Evolutionary conservation across 2,329 filamentous ascomycete species (phyloP), one percentile per base, ranked within the genome.

Genomic region (Waltergamsia citrina): DNA sequence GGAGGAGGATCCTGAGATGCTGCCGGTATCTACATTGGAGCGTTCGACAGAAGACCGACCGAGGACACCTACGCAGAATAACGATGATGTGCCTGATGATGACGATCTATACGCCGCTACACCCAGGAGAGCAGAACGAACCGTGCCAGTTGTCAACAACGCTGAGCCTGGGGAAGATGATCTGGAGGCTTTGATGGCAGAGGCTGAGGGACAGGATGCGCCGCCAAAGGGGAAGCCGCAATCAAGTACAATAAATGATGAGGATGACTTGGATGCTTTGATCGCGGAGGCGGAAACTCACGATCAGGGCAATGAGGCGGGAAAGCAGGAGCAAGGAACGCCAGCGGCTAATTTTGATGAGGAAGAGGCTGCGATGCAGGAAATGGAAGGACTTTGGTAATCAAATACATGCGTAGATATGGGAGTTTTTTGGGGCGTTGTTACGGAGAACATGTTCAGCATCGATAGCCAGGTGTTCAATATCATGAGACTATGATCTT

Each of bases 351-450:
- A 62, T 17, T 77, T 72, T 50, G 70, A 65, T 2, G 77, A 78
- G 35, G 78, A 81, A 11, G 74, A 81, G 54, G 79, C 76, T 39
- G 78, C 71, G 1, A 78, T 86, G 74, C 74, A 69, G 24, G 74
- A 74, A 41, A 72, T 76, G 68, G 69, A 71, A 26, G 70, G 63
- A 0, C 41, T 72, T 17, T 74, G 67, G 67, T 71, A 32, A 26
- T 29, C 8, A 12, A 17, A 10, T 5, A 5, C 11, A 9, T 12
- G 15, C 6, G 24, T n/a, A n/a, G n/a, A n/a, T n/a, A n/a, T n/a
- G n/a, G n/a, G n/a, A n/a, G n/a, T n/a, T n/a, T n/a, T n/a, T n/a
- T n/a, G n/a, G n/a, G n/a, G n/a, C 29, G 28, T 16, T 18, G 28
- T 30, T 30, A 12, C 28, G 28, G 17, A 22, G 11, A 20, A 20